Evolutionary conservation across 192 early-diverging fungal genomes (phyloP).

Genomic region (Funneliformis mosseae): DNA sequence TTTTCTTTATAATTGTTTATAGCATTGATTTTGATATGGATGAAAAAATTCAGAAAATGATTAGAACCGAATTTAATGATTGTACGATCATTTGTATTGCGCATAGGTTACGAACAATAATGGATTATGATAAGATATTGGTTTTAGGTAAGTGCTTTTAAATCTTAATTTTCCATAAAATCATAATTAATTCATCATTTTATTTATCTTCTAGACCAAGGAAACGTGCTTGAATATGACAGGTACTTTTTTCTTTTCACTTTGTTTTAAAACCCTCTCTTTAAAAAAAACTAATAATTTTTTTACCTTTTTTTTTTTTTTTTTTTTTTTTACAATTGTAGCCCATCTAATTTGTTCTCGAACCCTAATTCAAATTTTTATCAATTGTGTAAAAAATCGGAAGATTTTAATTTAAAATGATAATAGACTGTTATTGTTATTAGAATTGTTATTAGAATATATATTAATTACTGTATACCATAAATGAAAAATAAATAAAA

Average conservation of each 20-base stretch:
- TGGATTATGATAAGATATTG: conserved; percentile 83
- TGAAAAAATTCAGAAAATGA: conserved; percentile 85
- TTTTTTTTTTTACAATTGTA: conserved; percentile 13
- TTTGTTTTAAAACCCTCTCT: no score
- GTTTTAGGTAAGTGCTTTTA: conserved; percentile 50
- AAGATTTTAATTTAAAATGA: conserved; percentile 61
- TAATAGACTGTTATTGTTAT: no score
- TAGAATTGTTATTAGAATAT: no score
- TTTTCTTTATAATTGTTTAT: conserved; percentile 48
- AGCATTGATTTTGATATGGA: conserved; percentile 87
- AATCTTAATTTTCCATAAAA: no score
- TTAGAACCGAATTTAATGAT: conserved; percentile 73
- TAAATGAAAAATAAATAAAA: no score
- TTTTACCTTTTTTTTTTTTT: background rate
- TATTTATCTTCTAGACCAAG: conserved; percentile 54
- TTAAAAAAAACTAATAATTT: background rate
- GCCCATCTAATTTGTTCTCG: conserved; percentile 72
- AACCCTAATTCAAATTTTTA: conserved; percentile 63
- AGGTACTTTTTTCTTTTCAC: conserved; percentile 32
- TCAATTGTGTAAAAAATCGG: conserved; percentile 80
- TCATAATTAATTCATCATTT: background rate
- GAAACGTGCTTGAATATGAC: conserved; percentile 77
- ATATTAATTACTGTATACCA: no score
- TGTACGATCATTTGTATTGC: conserved; percentile 90
- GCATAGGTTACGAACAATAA: conserved; percentile 83